Evolutionary conservation across 2,329 filamentous ascomycete species (phyloP).

Genomic region (Blastomyces parvus): DNA sequence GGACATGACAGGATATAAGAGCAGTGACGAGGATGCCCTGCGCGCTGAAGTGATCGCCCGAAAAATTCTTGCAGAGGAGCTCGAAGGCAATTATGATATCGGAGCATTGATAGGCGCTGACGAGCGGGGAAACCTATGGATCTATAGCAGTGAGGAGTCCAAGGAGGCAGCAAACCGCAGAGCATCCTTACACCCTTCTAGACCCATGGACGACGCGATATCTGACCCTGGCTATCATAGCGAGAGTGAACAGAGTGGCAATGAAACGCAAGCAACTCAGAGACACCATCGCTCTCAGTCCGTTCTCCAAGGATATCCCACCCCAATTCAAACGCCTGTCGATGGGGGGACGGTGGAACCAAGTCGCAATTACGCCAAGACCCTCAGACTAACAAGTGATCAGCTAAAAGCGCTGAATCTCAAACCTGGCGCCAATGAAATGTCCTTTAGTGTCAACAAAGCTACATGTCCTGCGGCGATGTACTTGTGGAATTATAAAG

Average conservation of each 20-base stretch:
- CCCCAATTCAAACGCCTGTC: constrained; percentile 46
- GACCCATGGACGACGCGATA: constrained; percentile 64
- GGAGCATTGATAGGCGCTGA: constrained; percentile 91
- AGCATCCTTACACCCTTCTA: constrained; percentile 43
- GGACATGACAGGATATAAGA: constrained; percentile 96
- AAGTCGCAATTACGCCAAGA: constrained; percentile 90
- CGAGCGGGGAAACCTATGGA: constrained; percentile 96
- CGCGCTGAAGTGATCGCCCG: constrained; percentile 87
- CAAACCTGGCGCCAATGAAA: constrained; percentile 75
- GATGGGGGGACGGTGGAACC: constrained; percentile 48
- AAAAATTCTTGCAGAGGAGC: constrained; percentile 82
- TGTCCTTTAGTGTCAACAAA: constrained; percentile 94
- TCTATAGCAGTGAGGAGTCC: constrained; percentile 94
- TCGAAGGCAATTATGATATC: constrained; percentile 93
- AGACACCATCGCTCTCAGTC: constrained; percentile 53
- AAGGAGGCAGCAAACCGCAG: constrained; percentile 75
- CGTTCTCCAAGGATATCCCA: constrained; percentile 56
- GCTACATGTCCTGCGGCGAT: constrained; percentile 87
- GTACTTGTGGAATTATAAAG: constrained; percentile 86
- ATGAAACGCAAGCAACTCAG: constrained; percentile 51
- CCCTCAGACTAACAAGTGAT: constrained; percentile 84
- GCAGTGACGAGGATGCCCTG: constrained; percentile 82
- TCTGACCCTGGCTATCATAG: constrained; percentile 95
- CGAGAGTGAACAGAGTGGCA: constrained; percentile 59
- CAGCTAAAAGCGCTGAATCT: constrained; percentile 80